phyloP scores from a whole-genome alignment of 441 rosid species.

The Biscutella laevigata region DNA sequence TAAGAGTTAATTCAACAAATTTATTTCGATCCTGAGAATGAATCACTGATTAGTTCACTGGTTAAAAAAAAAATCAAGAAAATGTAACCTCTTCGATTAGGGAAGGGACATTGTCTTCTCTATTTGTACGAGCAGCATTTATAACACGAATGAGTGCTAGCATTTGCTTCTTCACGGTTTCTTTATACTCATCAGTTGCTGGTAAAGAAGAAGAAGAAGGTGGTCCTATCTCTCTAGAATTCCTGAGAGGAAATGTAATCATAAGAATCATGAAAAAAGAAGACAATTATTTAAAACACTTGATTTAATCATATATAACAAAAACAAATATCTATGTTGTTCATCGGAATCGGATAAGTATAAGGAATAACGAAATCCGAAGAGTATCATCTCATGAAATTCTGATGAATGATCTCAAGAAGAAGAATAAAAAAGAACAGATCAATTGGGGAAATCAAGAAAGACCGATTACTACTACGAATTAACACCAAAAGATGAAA shows the following conservation, averaged over 20 bases:
- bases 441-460: too few species aligned
- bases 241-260: constrained; percentile 15
- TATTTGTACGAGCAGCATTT: constrained; percentile 27
- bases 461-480: too few species aligned
- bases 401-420: too few species aligned
- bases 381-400: too few species aligned
- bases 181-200: constrained; percentile 37
- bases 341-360: too few species aligned
- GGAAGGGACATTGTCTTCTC: constrained; percentile 43
- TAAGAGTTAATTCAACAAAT: constrained; percentile 16
- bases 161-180: constrained; percentile 36
- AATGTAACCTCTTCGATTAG: constrained; percentile 37
- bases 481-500: too few species aligned
- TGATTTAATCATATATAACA: too few species aligned
- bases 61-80: background rate
- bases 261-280: too few species aligned
- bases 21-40: background rate
- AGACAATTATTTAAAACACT: too few species aligned
- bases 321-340: too few species aligned
- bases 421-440: too few species aligned
- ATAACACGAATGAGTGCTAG: constrained; percentile 45
- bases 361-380: too few species aligned
- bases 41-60: background rate
- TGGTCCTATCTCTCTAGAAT: constrained; percentile 12
- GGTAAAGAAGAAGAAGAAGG: constrained; percentile 5